Evolutionary conservation across 2,329 filamentous ascomycete species (phyloP).

Genomic region (Aspergillus sp.): DNA sequence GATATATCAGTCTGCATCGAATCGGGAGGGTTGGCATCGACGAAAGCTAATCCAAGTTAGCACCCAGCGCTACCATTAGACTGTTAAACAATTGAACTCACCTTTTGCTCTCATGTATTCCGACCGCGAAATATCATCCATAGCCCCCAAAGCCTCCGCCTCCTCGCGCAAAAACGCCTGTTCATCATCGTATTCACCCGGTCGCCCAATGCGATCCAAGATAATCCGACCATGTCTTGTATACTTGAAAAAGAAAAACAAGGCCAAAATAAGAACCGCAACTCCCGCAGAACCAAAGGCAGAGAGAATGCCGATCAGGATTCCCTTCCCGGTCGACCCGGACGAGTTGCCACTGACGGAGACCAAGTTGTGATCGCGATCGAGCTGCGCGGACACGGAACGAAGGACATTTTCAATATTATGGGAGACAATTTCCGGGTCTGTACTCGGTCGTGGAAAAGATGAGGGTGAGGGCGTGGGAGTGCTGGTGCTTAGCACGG

Average conservation of each 20-base stretch:
- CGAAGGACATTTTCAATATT: constrained; percentile 37
- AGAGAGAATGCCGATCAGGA: constrained; percentile 89
- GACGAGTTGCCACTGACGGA: constrained; percentile 34
- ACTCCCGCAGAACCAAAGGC: constrained; percentile 87
- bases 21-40: constrained; percentile 89
- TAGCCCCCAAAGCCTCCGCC: constrained; percentile 85
- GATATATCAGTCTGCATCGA: constrained; percentile 96
- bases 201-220: constrained; percentile 83
- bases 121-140: constrained; percentile 85
- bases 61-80: background rate
- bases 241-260: constrained; percentile 92
- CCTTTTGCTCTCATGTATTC: constrained; percentile 96
- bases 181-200: constrained; percentile 96
- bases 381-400: constrained; percentile 18
- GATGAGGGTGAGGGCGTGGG: constrained; percentile 20
- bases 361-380: constrained; percentile 15
- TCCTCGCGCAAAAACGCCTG: constrained; percentile 91
- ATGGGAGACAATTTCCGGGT: constrained; percentile 10
- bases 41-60: constrained; percentile 60
- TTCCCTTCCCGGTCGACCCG: constrained; percentile 62
- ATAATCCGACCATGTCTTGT: constrained; percentile 83
- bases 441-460: constrained; percentile 8
- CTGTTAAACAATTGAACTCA: constrained; percentile 34
- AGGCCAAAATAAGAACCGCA: constrained; percentile 68
- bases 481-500: constrained; percentile 21